phyloP scores from a whole-genome alignment of 202 grass and related monocot genomes.

The Dendrocalamus latiflorus region DNA sequence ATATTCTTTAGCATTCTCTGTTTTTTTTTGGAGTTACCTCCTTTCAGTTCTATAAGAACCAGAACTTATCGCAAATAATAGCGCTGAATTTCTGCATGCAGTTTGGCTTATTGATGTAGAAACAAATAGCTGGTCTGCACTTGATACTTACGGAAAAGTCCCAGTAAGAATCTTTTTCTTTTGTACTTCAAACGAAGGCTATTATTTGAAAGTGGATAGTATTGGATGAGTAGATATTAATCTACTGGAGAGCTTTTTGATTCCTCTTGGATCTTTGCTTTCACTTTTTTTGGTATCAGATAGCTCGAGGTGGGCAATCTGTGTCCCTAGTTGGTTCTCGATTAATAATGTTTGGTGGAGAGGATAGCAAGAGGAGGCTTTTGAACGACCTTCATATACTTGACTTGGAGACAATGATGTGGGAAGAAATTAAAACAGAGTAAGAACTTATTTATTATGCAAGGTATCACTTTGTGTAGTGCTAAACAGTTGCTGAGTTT shows the following conservation, averaged over 20 bases:
- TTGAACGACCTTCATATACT: conserved; percentile 89
- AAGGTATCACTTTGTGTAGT: conserved; percentile 6
- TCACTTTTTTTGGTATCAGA: conserved; percentile 36
- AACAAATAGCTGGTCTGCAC: no score
- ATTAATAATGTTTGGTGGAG: no score
- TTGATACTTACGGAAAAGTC: conserved; percentile 64
- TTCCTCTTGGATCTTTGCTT: background rate
- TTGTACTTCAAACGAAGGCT: background rate
- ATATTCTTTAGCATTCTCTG: no score
- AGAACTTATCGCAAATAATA: no score
- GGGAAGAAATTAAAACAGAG: conserved; percentile 72
- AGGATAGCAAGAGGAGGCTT: conserved; percentile 74
- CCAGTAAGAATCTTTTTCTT: conserved; percentile 63
- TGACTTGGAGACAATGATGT: conserved; percentile 91
- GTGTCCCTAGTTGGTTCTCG: conserved; percentile 58
- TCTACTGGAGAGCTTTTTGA: conserved; percentile 32
- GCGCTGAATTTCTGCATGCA: conserved; percentile 40
- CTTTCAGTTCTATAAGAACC: no score
- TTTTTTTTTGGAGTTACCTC: no score
- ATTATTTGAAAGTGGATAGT: background rate
- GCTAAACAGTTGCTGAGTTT: background rate
- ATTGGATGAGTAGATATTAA: background rate
- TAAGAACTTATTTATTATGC: conserved; percentile 37
- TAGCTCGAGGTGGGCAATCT: conserved; percentile 78
- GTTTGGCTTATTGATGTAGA: conserved; percentile 96